Evolutionary conservation across 805 yeast species (phyloP), one percentile per base, ranked within the genome.

Genomic region (Metschnikowia baotianmanensis): DNA sequence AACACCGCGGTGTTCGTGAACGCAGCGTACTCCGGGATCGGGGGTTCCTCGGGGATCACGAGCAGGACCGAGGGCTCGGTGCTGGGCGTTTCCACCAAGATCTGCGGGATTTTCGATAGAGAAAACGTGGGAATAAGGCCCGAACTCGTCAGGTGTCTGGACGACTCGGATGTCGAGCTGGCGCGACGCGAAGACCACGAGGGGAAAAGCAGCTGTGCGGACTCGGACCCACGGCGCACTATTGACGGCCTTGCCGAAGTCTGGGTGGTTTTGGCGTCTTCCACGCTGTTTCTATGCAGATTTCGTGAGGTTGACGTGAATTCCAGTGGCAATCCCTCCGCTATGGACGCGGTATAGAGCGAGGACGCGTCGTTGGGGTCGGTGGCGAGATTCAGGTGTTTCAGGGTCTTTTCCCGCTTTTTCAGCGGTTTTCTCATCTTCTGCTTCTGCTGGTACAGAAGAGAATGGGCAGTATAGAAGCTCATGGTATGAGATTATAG

Each of bases 361-460:
- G n/a, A n/a, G n/a, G n/a, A n/a, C n/a, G n/a, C n/a, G n/a, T n/a
- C n/a, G n/a, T n/a, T n/a, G n/a, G n/a, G n/a, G n/a, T n/a, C n/a
- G n/a, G n/a, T n/a, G n/a, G n/a, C n/a, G n/a, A n/a, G n/a, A n/a
- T n/a, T n/a, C n/a, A n/a, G n/a, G n/a, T n/a, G n/a, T n/a, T n/a
- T n/a, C n/a, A n/a, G n/a, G n/a, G n/a, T n/a, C n/a, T n/a, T n/a
- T n/a, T n/a, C n/a, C n/a, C 15, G 15, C n/a, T n/a, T 25, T 15
- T 25, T 25, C 25, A 7, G 25, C 12, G 30, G 29, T 40, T 52
- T 50, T 33, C 55, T 52, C 28, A 67, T 37, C 45, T 67, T 67
- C 46, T 69, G 70, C 42, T 65, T 62, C 20, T 67, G 66, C 50
- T 69, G 74, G 44, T 63, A 69, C 57, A 63, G 65, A 42, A 66